Base-by-base conservation (phyloP, 441 rosid genomes). In the Brassica balearica region DNA sequence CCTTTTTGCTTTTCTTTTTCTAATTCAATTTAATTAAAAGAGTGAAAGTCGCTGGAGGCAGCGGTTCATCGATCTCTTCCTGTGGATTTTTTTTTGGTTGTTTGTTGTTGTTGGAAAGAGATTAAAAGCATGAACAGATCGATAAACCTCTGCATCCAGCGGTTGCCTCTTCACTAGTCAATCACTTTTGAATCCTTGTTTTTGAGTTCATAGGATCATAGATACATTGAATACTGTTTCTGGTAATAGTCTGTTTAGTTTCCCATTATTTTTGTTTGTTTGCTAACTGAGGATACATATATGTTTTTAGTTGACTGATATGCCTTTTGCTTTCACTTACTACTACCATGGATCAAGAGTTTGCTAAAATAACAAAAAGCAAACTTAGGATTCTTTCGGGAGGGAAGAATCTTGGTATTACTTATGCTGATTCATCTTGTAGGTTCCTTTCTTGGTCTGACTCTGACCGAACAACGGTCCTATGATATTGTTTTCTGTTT, bases 131-230 rank as follows among this genome's bases (percentile, higher is more conserved):
- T 77, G 98, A 94, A 91, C 86, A 81, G 97, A 87, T 93, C 95
- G 98, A 93, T 90, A 93, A 93, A 93, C 98, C 97, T 93, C 98
- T 93, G 97, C 98, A 93, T 93, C 98, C 98, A 93, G 93, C 82
- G 92, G 85, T 86, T 78, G 3, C 82, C 82, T 81, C 71, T 72
- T 59, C 11, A 6, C 23, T 12, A 34, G 4, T 5, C 32, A 14
- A 36, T 46, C 59, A 23, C 15, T 43, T 38, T 67, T 67, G 11
- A 17, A 29, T 29, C 34, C 34, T 29, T 27, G 4, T 25, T 9
- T 43, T 63, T 61, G 63, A 48, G 34, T 46, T 43, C 27, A 38
- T 22, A 38, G 14, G 41, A 62, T 20, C 22, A 29, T 2, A 27
- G 10, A 63, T 63, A 6, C 0, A 32, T 8, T 7, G 20, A 17